Evolutionary conservation across 2,329 filamentous ascomycete genomes (phyloP).

Genomic region (Calonectria ilicicola): DNA sequence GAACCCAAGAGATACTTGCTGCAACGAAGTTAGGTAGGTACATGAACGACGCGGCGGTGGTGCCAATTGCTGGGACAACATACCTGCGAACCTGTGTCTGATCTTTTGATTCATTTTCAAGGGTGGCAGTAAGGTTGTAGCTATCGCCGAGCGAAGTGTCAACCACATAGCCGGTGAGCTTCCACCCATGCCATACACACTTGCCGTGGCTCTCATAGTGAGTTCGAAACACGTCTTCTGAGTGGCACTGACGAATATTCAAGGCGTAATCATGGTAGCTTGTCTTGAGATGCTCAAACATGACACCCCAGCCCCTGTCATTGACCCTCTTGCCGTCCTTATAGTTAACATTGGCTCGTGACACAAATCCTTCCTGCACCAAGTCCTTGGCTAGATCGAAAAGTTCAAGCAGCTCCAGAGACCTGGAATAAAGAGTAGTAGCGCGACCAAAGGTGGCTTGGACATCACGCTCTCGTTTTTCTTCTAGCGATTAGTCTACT

Average conservation of each 20-base stretch:
- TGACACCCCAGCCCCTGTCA: conserved; percentile 49
- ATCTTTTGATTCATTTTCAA: conserved; percentile 12
- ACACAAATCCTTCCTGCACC: conserved; percentile 64
- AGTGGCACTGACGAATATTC: conserved; percentile 67
- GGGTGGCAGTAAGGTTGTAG: conserved; percentile 15
- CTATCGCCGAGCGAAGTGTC: background rate
- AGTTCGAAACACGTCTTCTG: conserved; percentile 62
- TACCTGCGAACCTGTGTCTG: background rate
- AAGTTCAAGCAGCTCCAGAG: conserved; percentile 64
- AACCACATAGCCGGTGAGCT: conserved; percentile 43
- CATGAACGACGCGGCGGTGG: too few species aligned
- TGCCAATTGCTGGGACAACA: background rate
- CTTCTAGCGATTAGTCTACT: background rate
- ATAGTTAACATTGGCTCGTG: conserved; percentile 62
- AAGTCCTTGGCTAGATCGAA: conserved; percentile 61
- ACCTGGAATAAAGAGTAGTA: conserved; percentile 65
- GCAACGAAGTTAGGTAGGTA: background rate
- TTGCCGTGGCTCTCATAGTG: conserved; percentile 33
- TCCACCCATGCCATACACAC: conserved; percentile 47
- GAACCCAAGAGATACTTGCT: conserved; percentile 63
- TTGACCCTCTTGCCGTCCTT: conserved; percentile 57
- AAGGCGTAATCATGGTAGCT: conserved; percentile 61
- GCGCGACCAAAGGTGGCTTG: conserved; percentile 66
- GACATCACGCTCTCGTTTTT: conserved; percentile 38
- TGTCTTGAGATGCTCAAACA: conserved; percentile 58